A percentile compares a stretch with the other conserved stretches of the same genome.
Conservation (phyloP, 2,329 filamentous ascomycete genomes). For the Cadophora malorum region DNA sequence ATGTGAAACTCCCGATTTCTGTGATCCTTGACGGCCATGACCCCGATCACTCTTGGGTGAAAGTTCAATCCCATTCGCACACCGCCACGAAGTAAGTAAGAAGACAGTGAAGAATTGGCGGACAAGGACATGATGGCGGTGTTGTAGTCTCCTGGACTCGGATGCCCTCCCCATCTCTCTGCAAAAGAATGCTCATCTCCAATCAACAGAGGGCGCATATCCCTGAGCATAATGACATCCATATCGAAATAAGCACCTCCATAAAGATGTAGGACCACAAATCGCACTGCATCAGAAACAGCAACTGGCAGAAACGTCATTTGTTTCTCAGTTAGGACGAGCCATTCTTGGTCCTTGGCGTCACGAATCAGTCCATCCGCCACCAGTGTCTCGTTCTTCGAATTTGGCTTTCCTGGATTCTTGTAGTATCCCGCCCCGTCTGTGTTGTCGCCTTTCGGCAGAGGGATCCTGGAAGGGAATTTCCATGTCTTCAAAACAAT, state of each 20-base stretch:
- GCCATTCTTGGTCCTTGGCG: slow-evolving; percentile 56
- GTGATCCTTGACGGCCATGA: slow-evolving; percentile 62
- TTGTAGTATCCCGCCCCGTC: slow-evolving; percentile 58
- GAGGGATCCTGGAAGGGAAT: slow-evolving; percentile 58
- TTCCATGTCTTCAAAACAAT: slow-evolving; percentile 59
- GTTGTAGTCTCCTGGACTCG: slow-evolving; percentile 60
- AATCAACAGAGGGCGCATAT: slow-evolving; percentile 60
- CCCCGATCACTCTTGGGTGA: slow-evolving; percentile 59
- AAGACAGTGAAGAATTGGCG: slow-evolving; percentile 61
- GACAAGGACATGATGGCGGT: slow-evolving; percentile 62
- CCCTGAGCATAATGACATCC: slow-evolving; percentile 60
- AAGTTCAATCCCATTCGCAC: slow-evolving; percentile 65
- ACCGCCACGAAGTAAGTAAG: slow-evolving; percentile 60
- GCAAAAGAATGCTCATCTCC: slow-evolving; percentile 58
- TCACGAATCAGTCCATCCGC: slow-evolving; percentile 59
- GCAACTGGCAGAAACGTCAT: slow-evolving; percentile 64
- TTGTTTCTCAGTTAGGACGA: slow-evolving; percentile 59
- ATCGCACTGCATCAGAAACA: slow-evolving; percentile 61
- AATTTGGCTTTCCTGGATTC: slow-evolving; percentile 50
- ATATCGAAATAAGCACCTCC: slow-evolving; percentile 62
- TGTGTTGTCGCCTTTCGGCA: slow-evolving; percentile 55
- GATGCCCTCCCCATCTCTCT: slow-evolving; percentile 60
- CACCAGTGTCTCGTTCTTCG: slow-evolving; percentile 47
- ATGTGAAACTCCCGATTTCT: slow-evolving; percentile 60
- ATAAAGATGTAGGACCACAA: slow-evolving; percentile 60